Percentiles rank a stretch among this genome's conserved stretches.
Conservation (phyloP, 441 rosid genomes). For the Hypseocharis bilobata region DNA sequence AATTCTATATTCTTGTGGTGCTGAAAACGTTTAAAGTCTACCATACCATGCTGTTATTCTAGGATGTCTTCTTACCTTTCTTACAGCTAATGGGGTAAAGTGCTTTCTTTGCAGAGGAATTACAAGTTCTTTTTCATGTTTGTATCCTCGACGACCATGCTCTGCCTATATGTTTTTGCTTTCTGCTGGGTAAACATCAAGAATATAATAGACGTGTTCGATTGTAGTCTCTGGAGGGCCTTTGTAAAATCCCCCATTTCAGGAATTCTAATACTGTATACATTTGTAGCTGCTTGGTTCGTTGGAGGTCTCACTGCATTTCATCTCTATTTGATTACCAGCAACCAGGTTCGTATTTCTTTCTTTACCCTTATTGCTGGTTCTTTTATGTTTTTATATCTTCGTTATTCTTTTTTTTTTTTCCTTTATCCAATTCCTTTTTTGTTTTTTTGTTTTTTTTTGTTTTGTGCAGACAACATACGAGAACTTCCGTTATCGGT, state of each 20-base stretch:
- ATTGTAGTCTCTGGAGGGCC: slow-evolving; percentile 63
- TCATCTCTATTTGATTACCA: slow-evolving; percentile 80
- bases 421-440: background rate
- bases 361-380: background rate
- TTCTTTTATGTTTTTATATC: too few relatives aligned
- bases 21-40: too few relatives aligned
- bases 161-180: slow-evolving; percentile 74
- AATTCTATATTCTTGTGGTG: too few relatives aligned
- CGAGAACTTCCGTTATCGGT: slow-evolving; percentile 59
- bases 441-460: background rate
- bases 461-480: slow-evolving; percentile 47
- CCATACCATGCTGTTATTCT: too few relatives aligned
- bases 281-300: slow-evolving; percentile 77
- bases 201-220: slow-evolving; percentile 51
- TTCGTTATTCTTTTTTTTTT: background rate
- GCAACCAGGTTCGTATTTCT: slow-evolving; percentile 57
- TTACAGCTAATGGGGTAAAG: background rate
- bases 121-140: slow-evolving; percentile 94
- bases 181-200: slow-evolving; percentile 88
- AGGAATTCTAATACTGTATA: slow-evolving; percentile 51
- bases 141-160: slow-evolving; percentile 57
- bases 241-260: slow-evolving; percentile 82
- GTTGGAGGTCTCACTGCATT: slow-evolving; percentile 88
- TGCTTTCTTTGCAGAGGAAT: slow-evolving; percentile 63
- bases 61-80: background rate